phyloP scores from a whole-genome alignment of 1,284 basidiomycete genomes.

The Apiotrichum domesticum region DNA sequence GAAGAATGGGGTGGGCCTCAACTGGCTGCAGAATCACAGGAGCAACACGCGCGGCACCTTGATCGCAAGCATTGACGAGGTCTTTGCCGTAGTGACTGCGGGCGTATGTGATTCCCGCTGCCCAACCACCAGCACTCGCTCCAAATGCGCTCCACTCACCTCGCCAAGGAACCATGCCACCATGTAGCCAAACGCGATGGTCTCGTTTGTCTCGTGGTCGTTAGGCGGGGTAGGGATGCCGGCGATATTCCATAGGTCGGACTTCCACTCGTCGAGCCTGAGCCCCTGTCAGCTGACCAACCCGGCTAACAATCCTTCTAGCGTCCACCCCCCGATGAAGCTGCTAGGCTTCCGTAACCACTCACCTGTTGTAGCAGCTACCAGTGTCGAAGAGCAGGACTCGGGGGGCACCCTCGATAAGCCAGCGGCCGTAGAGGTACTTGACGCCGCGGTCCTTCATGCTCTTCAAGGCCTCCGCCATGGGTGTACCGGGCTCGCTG shows the following conservation, averaged over 20 bases:
- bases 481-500: conserved; percentile 51
- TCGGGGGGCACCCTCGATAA: conserved; percentile 90
- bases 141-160: conserved; percentile 50
- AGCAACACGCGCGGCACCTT: too few relatives aligned
- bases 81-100: too few relatives aligned
- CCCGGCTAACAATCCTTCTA: too few relatives aligned
- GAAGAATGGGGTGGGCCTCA: too few relatives aligned
- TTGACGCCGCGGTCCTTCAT: conserved; percentile 90
- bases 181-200: conserved; percentile 97
- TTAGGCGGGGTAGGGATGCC: conserved; percentile 93
- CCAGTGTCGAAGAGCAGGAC: conserved; percentile 95
- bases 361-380: conserved; percentile 62
- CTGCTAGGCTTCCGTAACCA: neutral
- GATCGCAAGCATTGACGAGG: too few relatives aligned
- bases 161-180: conserved; percentile 99
- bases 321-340: too few relatives aligned
- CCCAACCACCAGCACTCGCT: neutral
- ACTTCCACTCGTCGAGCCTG: conserved; percentile 95
- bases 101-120: too few relatives aligned
- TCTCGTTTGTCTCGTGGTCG: conserved; percentile 97
- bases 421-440: conserved; percentile 90
- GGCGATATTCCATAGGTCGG: conserved; percentile 94
- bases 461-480: conserved; percentile 62
- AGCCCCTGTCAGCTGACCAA: conserved; percentile 1
- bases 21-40: too few relatives aligned